Conservation (phyloP, 169 alveolate species). For the Plasmodium reichenowi region DNA sequence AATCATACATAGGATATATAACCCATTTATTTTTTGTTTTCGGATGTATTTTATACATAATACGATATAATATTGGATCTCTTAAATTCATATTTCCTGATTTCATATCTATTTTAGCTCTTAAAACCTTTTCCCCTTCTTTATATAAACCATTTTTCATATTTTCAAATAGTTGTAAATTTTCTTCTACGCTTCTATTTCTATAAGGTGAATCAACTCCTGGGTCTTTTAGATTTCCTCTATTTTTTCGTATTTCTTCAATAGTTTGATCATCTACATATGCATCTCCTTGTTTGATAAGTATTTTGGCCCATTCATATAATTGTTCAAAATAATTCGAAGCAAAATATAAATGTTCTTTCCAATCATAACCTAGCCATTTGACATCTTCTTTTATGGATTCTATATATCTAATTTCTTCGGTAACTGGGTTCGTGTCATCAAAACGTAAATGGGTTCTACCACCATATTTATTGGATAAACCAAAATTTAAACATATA, state of each 20-base stretch:
- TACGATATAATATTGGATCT: slow-evolving; percentile 97
- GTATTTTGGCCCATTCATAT: slow-evolving; percentile 95
- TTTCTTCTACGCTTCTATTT: slow-evolving; percentile 96
- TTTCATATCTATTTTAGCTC: slow-evolving; percentile 98
- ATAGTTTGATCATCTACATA: slow-evolving; percentile 96
- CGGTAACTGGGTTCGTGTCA: slow-evolving; percentile 99
- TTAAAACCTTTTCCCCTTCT: slow-evolving; percentile 95
- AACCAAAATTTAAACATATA: slow-evolving; percentile 96
- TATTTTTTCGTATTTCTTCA: slow-evolving; percentile 92
- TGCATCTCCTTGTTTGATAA: slow-evolving; percentile 97
- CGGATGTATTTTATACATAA: slow-evolving; percentile 93
- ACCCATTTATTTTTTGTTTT: slow-evolving; percentile 99
- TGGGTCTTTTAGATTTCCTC: slow-evolving; percentile 91
- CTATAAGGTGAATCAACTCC: slow-evolving; percentile 94
- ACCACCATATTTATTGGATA: slow-evolving; percentile 95
- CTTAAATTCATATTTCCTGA: slow-evolving; percentile 98
- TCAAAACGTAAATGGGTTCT: slow-evolving; percentile 97
- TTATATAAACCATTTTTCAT: slow-evolving; percentile 96
- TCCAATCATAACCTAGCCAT: slow-evolving; percentile 98
- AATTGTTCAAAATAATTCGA: slow-evolving; percentile 97
- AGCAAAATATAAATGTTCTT: slow-evolving; percentile 94
- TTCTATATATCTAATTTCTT: slow-evolving; percentile 95
- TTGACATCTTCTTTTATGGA: slow-evolving; percentile 92
- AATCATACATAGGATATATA: slow-evolving; percentile 99
- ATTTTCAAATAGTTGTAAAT: slow-evolving; percentile 93